Base-by-base conservation (phyloP, 495 filamentous ascomycete species). In the Penicillium salamii region DNA sequence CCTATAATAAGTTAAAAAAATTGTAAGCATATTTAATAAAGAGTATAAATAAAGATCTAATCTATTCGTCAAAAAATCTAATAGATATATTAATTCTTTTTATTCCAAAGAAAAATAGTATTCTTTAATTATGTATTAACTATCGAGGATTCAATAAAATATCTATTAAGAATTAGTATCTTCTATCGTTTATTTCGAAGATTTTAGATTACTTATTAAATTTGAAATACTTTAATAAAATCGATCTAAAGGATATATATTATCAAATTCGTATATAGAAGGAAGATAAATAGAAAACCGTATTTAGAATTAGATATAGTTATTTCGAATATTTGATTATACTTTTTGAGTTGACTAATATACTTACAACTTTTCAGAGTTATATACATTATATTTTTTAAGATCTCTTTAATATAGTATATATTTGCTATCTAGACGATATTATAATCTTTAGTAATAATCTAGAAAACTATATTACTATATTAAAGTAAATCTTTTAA, bases 271-370 rank as follows among this genome's bases (percentile, higher is more conserved):
- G 14, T 28, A 31, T 43, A 9, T 17, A 17, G 3, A 8, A 43
- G 15, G 24, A 21, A n/a, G 14, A 43, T 3, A 21, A 43, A 31
- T 43, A 17, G 40, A 43, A 43, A 18, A 43, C 5, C 0, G 24
- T 14, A 3, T 43, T 43, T 43, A 7, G 14, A 2, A 43, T n/a
- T 3, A 8, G 7, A 1, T 43, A 43, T 31, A 18, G 14, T 7
- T 17, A 43, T 31, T 43, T 43, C 18, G 7, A 43, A 17, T 43
- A 28, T 43, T 18, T 43, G 12, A 12, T 43, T 31, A 43, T 29
- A 17, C 13, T 31, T 23, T 29, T 31, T 31, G 7, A 14, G n/a
- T 17, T 43, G 1, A 6, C 23, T 13, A 31, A 43, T 28, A 12
- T 8, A 15, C 14, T 18, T 1, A n/a, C 14, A 15, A 36, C 34